Conservation (phyloP, 371 early-diverging fungal genomes). For the Chytridium lagenaria region DNA sequence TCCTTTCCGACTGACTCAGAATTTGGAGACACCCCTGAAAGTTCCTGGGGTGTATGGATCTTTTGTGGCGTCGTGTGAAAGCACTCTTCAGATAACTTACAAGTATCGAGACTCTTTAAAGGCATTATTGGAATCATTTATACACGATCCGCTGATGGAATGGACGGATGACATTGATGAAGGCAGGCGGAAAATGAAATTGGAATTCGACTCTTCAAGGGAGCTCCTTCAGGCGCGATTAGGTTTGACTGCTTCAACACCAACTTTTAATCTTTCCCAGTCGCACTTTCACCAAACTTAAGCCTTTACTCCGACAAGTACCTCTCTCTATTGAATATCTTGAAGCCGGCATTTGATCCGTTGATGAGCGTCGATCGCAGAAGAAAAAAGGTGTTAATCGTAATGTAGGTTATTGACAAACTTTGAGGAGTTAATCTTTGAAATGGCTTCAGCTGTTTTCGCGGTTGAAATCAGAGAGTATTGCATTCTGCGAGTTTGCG, state of each 20-base stretch:
- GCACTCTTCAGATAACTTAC: constrained; percentile 76
- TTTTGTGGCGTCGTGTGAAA: constrained; percentile 76
- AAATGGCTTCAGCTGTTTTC: background rate
- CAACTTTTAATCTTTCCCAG: too few relatives aligned
- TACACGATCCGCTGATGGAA: constrained; percentile 89
- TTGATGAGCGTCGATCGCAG: too few relatives aligned
- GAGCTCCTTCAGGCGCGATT: constrained; percentile 43
- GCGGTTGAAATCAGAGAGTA: background rate
- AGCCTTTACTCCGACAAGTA: too few relatives aligned
- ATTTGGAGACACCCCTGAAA: constrained; percentile 78
- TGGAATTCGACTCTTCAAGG: constrained; percentile 43
- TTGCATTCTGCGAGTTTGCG: background rate
- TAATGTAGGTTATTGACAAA: too few relatives aligned
- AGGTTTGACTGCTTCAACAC: background rate
- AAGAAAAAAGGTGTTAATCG: too few relatives aligned
- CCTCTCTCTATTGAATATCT: too few relatives aligned
- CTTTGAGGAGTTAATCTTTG: too few relatives aligned
- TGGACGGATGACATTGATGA: constrained; percentile 57
- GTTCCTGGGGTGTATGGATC: constrained; percentile 81
- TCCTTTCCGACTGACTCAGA: constrained; percentile 95
- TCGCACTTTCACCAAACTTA: too few relatives aligned
- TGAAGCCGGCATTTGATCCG: too few relatives aligned
- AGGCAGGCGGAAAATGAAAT: constrained; percentile 19
- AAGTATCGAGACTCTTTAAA: constrained; percentile 80
- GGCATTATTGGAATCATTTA: constrained; percentile 89